A percentile compares a stretch with the other conserved stretches of the same genome.
These are phyloP conservation scores for Diacronema lutheri DNA, from an alignment of 78 protist genomes.

Conservation along the genomic window DNA sequence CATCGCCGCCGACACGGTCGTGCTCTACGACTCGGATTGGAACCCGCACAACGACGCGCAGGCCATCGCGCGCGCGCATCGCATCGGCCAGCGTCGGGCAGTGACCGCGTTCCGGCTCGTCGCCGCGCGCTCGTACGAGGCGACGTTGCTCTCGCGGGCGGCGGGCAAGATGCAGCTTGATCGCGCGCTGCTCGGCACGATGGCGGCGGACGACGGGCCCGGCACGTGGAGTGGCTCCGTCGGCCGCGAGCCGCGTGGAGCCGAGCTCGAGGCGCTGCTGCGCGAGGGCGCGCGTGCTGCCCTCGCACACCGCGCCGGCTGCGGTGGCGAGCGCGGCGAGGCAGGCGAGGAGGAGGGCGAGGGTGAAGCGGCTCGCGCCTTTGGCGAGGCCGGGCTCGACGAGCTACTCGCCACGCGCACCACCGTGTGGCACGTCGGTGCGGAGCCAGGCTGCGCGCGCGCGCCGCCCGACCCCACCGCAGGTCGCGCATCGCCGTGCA, in stretches of 20 bases:
- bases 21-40: constrained; percentile 86
- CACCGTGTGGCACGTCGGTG: not conserved
- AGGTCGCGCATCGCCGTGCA: no score
- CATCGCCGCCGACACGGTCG: constrained; percentile 89
- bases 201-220: no score
- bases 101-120: constrained; percentile 89
- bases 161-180: constrained; percentile 37
- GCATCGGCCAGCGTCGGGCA: constrained; percentile 94
- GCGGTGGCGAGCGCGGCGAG: no score
- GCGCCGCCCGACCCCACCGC: no score
- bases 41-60: constrained; percentile 93
- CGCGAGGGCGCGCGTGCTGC: constrained; percentile 8
- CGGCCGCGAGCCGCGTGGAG: not conserved
- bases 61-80: constrained; percentile 95
- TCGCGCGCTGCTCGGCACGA: constrained; percentile 1
- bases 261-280: not conserved
- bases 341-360: no score
- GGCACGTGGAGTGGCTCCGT: no score
- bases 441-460: no score
- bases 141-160: constrained; percentile 11
- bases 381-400: not conserved
- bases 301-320: not conserved
- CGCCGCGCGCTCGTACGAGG: constrained; percentile 50
- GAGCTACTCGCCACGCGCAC: not conserved
- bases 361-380: no score